These are phyloP conservation scores for Solanum boliviense DNA, from an alignment of 257 asterid species.

Conservation along the genomic window DNA sequence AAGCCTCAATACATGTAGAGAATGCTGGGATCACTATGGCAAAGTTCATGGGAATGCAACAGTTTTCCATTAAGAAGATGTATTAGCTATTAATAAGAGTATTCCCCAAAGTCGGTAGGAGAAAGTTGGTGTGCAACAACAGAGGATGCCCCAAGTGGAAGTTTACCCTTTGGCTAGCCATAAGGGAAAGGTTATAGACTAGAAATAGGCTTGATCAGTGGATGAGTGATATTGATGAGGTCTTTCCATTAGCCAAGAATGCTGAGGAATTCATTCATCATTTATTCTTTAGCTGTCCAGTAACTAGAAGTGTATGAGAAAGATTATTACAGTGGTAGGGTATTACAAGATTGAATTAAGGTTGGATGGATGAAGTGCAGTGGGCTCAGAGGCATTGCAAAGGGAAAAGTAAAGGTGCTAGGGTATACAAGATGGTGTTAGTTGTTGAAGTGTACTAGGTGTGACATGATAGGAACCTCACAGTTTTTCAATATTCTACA, in stretches of 20 bases:
- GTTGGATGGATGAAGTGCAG: neutral
- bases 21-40: neutral
- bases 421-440: neutral
- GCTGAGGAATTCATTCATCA: neutral
- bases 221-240: neutral
- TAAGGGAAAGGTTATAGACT: neutral
- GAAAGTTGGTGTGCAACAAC: neutral
- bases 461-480: neutral
- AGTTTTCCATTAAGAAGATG: neutral
- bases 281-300: neutral
- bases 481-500: neutral
- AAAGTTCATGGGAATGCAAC: neutral
- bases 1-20: neutral
- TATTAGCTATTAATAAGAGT: neutral
- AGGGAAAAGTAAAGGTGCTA: neutral
- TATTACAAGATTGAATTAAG: neutral
- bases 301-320: neutral
- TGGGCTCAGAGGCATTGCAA: neutral
- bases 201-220: neutral
- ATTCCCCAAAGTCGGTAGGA: neutral
- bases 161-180: neutral
- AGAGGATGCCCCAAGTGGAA: neutral
- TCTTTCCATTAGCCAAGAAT: neutral
- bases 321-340: neutral
- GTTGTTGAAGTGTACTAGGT: neutral